Percentiles rank a stretch among this genome's conserved stretches.
phyloP scores from a whole-genome alignment of 768 basidiomycete species.

The Podaxis rugospora region DNA sequence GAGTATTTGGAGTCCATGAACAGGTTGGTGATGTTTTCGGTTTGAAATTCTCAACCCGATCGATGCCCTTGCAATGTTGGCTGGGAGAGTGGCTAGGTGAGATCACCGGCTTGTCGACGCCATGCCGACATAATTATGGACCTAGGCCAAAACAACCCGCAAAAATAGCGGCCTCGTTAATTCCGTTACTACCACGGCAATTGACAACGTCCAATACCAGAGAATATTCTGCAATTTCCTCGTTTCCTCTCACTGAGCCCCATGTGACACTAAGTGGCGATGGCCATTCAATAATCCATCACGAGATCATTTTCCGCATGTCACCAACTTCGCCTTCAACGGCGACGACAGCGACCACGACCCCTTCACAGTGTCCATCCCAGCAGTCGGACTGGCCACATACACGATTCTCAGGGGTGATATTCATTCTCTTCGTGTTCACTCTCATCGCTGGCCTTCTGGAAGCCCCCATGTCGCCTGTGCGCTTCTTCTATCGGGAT shows the following conservation, averaged over 20 bases:
- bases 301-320: background rate
- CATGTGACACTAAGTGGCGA: background rate
- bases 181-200: no score
- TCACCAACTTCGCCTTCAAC: constrained; percentile 3
- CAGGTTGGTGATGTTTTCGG: no score
- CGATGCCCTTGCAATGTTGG: no score
- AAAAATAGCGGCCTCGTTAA: no score
- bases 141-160: no score
- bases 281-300: background rate
- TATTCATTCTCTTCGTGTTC: constrained; percentile 7
- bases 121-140: no score
- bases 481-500: constrained; percentile 10
- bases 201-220: background rate
- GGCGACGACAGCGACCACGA: background rate
- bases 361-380: background rate
- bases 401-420: constrained; percentile 4
- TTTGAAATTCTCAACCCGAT: no score
- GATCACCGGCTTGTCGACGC: no score
- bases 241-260: background rate
- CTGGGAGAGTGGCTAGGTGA: no score
- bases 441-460: constrained; percentile 10
- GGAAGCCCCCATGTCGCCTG: constrained; percentile 9
- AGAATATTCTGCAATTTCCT: background rate
- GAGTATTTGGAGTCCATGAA: no score
- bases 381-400: background rate